Base-by-base conservation (phyloP, 495 filamentous ascomycete genomes). In the Lophiotrema nucula region DNA sequence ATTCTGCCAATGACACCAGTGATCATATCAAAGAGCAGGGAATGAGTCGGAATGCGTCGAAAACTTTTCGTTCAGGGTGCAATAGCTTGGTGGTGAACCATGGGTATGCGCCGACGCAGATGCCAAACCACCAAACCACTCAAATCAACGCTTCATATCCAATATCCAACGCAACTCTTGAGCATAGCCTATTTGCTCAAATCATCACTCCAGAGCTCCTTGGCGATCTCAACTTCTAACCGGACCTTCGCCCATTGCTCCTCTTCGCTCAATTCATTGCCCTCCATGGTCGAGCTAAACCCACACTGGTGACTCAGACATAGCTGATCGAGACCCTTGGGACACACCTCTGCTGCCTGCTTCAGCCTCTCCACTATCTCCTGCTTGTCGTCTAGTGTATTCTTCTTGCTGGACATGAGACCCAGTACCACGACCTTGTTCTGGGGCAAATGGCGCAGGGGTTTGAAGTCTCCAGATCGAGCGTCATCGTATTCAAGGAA, bases 401-500 rank as follows among this genome's bases (percentile, higher is more conserved):
- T 63, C 43, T 65, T 67, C 62, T 73, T 73, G 35, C 67, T 72
- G 3, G 60, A 61, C 55, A 73, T 69, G 6, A 73, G 55, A 1
- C 71, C 71, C 19, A 73, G 62, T 15, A 73, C 68, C 0, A 73
- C 71, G 42, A 72, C 68, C 57, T 74, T 74, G 41, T 71, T 51
- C 16, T 59, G 43, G 0, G 72, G 70, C 25, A 74, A 48, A 57
- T 69, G 69, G 6, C 72, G 50, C 33, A 74, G 53, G 16, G 72
- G 72, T 45, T 60, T 58, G 46, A 74, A 74, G 47, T 69, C 70
- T 24, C 72, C 72, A 24, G 60, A 66, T 1, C 72, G 58, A 6
- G 67, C 70, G 51, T 72, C 71, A 54, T 74, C 72, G 59, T 74
- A 74, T 44, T 74, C 72, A 26, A 74, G 65, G 53, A 72, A 74